A percentile compares a stretch with the other conserved stretches of the same genome.
Conservation (phyloP, 1,284 basidiomycete genomes). For the Porogramme epimiltina region DNA sequence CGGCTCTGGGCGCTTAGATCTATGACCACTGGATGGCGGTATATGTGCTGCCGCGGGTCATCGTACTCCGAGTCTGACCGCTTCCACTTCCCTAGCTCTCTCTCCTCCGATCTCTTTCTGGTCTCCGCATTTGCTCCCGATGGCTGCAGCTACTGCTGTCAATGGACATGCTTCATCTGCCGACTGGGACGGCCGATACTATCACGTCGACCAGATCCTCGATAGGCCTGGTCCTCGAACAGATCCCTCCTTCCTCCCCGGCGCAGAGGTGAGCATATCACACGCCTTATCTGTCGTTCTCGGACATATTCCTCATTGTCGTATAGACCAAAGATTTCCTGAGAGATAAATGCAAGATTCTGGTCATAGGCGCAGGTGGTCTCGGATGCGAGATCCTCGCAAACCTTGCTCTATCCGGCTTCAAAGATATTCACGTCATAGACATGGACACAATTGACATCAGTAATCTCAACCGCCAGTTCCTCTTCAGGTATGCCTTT, state of each 20-base stretch:
- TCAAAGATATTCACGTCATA: constrained; percentile 98
- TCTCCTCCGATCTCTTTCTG: too few species aligned
- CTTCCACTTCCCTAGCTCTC: neutral
- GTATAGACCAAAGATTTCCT: constrained; percentile 86
- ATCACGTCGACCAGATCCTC: constrained; percentile 81
- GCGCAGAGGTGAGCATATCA: constrained; percentile 57
- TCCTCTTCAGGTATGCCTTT: constrained; percentile 87
- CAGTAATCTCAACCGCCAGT: constrained; percentile 98
- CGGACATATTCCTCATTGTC: neutral
- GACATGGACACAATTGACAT: constrained; percentile 99
- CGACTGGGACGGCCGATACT: constrained; percentile 77
- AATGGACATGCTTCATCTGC: constrained; percentile 33
- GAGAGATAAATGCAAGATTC: constrained; percentile 83
- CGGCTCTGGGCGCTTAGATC: constrained; percentile 16
- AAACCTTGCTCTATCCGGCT: constrained; percentile 91
- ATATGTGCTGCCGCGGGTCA: too few species aligned
- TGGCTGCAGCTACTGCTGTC: constrained; percentile 30
- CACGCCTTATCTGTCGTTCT: neutral
- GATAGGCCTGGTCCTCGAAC: constrained; percentile 82
- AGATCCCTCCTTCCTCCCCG: constrained; percentile 72
- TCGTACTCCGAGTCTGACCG: neutral
- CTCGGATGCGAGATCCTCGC: constrained; percentile 95
- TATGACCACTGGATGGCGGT: too few species aligned
- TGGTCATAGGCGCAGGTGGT: constrained; percentile 97
- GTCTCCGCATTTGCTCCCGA: constrained; percentile 11